Base-by-base conservation (phyloP, 2,329 filamentous ascomycete species). In the Exophiala calicioides region DNA sequence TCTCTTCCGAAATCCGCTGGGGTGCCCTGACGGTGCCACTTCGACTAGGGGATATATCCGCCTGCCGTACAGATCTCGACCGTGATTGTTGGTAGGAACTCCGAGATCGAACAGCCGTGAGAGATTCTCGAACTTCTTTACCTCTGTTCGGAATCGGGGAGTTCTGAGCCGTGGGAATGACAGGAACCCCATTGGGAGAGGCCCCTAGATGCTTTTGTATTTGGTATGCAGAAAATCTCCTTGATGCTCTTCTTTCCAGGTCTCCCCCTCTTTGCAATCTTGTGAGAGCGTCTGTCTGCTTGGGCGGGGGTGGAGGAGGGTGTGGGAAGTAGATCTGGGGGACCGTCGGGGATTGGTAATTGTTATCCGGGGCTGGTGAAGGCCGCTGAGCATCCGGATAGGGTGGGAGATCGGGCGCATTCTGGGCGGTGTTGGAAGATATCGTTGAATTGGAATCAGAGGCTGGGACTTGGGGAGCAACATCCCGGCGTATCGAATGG, bases 191-290 rank as follows among this genome's bases (percentile, higher is more conserved):
- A 67, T 84, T 90, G 12, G 86, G 79, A 29, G 85, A 84, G 12
- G 83, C 80, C 8, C 91, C 91, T 2, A 97, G 75, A 60, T 95
- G 90, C 64, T 96, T 97, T 34, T 89, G 88, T 58, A 98, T 95
- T 63, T 98, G 93, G 65, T 97, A 98, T 42, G 90, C 87, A 2
- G 93, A 97, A 65, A 97, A 98, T 61, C 93, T 79, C 58, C 91
- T 80, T 10, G 93, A 98, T 1, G 93, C 93, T 64, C 93, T 80
- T 63, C 93, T 81, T 69, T 98, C 93, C 38, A 98, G 73, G 57
- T 96, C 90, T 15, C 91, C 91, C 24, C 90, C 90, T 67, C 90
- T 82, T 68, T 97, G 93, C 56, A 98, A 69, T 39, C 90, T 90
- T 37, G 89, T 89, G 41, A 98, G 74, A 4, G 93, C 93, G 72